Evolutionary conservation across 2,329 filamentous ascomycete genomes (phyloP).

Genomic region (Talaromyces sp.): DNA sequence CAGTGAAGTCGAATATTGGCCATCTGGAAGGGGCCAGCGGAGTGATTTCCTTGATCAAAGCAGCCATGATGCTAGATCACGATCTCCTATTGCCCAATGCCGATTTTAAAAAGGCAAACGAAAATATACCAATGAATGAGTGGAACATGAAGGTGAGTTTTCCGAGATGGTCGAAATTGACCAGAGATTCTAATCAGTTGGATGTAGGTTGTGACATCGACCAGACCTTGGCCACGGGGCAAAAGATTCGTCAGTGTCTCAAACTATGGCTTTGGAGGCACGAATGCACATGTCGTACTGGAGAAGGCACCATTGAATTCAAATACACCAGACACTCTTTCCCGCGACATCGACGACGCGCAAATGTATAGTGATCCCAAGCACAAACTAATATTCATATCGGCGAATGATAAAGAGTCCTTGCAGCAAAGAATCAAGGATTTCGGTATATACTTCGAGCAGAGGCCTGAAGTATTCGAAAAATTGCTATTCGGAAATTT

Average conservation of each 20-base stretch:
- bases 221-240: slow-evolving; percentile 32
- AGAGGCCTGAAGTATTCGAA: slow-evolving; percentile 33
- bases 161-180: neutral
- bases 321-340: slow-evolving; percentile 12
- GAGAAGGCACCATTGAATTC: slow-evolving; percentile 20
- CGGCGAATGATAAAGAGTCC: slow-evolving; percentile 28
- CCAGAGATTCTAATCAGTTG: neutral
- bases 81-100: slow-evolving; percentile 27
- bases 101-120: slow-evolving; percentile 22
- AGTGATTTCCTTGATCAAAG: slow-evolving; percentile 23
- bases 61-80: slow-evolving; percentile 22
- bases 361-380: slow-evolving; percentile 20
- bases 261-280: slow-evolving; percentile 44
- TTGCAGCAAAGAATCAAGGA: slow-evolving; percentile 25
- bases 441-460: slow-evolving; percentile 27
- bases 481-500: slow-evolving; percentile 22
- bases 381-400: slow-evolving; percentile 22
- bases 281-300: slow-evolving; percentile 33
- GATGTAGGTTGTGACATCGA: slow-evolving; percentile 13
- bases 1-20: slow-evolving; percentile 28
- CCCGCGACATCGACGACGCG: neutral
- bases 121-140: slow-evolving; percentile 20
- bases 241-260: slow-evolving; percentile 38
- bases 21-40: slow-evolving; percentile 25
- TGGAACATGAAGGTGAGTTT: slow-evolving; percentile 17